phyloP scores from a whole-genome alignment of 2,329 filamentous ascomycete genomes.

The Colletotrichum sp. region DNA sequence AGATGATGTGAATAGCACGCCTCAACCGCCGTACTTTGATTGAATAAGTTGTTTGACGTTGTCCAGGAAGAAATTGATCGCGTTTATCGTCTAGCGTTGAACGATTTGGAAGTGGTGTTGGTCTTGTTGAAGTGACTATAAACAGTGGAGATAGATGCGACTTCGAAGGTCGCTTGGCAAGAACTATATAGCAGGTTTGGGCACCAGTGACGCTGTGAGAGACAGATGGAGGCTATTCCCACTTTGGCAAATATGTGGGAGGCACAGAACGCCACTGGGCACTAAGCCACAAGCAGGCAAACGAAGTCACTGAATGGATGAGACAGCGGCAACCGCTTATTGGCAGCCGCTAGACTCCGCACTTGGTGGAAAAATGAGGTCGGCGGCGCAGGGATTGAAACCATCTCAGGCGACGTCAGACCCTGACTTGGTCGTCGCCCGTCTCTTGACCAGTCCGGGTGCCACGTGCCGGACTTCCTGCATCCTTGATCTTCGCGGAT shows the following conservation, averaged over 20 bases:
- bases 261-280: too few relatives aligned
- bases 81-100: too few relatives aligned
- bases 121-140: not conserved
- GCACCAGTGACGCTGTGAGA: not conserved
- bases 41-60: not conserved
- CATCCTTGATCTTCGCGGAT: not conserved
- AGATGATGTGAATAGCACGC: not conserved
- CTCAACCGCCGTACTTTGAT: not conserved
- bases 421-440: not conserved
- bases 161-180: not conserved
- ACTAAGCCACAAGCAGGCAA: fast-evolving
- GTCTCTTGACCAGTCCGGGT: not conserved
- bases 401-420: not conserved
- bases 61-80: too few relatives aligned
- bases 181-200: not conserved
- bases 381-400: not conserved
- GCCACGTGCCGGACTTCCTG: not conserved
- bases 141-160: not conserved
- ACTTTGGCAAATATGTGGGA: not conserved
- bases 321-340: not conserved
- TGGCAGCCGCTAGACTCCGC: not conserved
- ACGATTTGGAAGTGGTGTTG: not conserved
- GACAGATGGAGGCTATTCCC: not conserved
- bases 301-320: fast-evolving
- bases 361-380: not conserved